Base-by-base conservation (phyloP, 352 stramenopile species). In the Aphanomyces cochlioides region DNA sequence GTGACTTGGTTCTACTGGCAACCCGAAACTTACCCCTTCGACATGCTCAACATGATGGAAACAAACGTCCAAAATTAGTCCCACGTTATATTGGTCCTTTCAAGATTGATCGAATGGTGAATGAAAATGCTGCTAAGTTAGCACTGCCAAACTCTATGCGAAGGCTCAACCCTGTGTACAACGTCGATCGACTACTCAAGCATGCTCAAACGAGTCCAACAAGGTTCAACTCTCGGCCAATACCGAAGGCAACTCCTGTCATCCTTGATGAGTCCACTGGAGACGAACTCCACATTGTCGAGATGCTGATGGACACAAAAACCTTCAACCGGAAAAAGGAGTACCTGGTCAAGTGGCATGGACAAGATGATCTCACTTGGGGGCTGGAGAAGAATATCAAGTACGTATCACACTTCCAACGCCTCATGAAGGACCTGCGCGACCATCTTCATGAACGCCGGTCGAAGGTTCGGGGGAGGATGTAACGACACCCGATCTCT, bases 61-160 rank as follows among this genome's bases (percentile, higher is more conserved):
- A 21, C 6, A 36, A 61, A 37, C 54, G 54, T n/a, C 54, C 54
- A 5, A 61, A 61, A 36, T 40, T 61, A n/a, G 54, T 61, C 21
- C 54, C 54, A 8, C 54, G 54, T 12, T 61, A 38, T 36, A 34
- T 61, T 38, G 54, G 54, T 15, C 54, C 54, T 15, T 61, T 61
- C 21, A 28, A 40, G 21, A 36, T 61, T 21, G 15, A 15, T 15
- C 8, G 15, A 15, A 15, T 48, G 43, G 43, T 48, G 8, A 48
- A 48, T 48, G 43, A 48, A 8, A 48, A 48, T 48, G 43, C 43
- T 15, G 15, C 15, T 8, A 15, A 48, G 15, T 15, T 48, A 8
- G 15, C 8, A 15, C 15, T 48, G 15, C 43, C 43, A 8, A 15
- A 8, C 8, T 15, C 8, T 15, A 48, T 48, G 43, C 8, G 8